Base-by-base conservation (phyloP, 768 basidiomycete species). In the Boletellus emodensis region DNA sequence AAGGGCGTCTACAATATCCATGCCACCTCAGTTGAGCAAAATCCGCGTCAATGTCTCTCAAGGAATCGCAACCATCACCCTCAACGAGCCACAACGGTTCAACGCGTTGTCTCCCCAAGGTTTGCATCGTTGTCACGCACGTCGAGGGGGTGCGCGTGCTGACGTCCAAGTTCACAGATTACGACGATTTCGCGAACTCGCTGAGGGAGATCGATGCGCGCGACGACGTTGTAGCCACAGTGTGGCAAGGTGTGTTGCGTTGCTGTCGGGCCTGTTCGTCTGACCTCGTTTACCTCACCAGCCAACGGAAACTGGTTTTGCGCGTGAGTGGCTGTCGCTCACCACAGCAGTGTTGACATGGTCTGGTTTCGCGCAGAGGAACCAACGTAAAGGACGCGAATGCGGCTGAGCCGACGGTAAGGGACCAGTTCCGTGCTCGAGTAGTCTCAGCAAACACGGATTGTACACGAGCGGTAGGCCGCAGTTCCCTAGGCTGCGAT, bases 251-350 rank as follows among this genome's bases (percentile, higher is more conserved):
- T 78, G 52, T 44, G 38, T 40, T 18, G 55, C 47, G 30, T 6
- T 30, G 10, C 17, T 24, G 2, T 1, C 45, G 13, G 15, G 11
- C 14, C 18, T 33, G 11, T 33, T n/a, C 32, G 17, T 6, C 37
- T 46, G 39, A 45, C 13, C 2, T 38, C 26, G 40, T 35, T 35
- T 17, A 17, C 13, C 40, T 4, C 24, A 26, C 4, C 40, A 85
- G 85, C 82, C 10, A 82, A 72, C 32, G 85, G 85, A 3, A 77
- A 72, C 53, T 87, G 84, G 84, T 87, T 87, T 64, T 87, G 83
- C 70, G 77, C 85, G 85, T 86, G 61, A 60, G 83, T 67, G 15
- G 4, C 30, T 37, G 49, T 42, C 37, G 22, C n/a, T 37, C 14
- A n/a, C 11, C 5, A 26, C 33, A 6, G 30, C 15, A 28, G 41